A percentile compares a stretch with the other conserved stretches of the same genome.
These are phyloP conservation scores for Trichophyton simii DNA, from an alignment of 2,329 filamentous ascomycete species.

Conservation along the genomic window DNA sequence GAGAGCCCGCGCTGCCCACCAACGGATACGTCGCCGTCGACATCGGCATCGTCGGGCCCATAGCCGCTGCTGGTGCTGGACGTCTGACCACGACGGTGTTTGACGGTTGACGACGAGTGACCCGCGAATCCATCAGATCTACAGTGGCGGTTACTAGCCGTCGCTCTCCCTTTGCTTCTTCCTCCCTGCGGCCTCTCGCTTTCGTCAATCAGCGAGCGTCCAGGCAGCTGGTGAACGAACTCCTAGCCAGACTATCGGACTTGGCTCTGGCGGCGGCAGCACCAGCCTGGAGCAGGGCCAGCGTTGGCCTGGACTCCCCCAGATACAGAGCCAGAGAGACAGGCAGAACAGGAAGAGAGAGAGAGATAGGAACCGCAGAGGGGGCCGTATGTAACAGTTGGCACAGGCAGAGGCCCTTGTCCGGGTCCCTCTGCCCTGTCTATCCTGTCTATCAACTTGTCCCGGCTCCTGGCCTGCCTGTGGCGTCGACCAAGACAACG, in stretches of 20 bases:
- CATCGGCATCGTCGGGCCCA: not conserved
- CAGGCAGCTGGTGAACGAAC: not conserved
- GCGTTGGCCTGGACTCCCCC: too few relatives aligned
- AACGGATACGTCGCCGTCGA: too few relatives aligned
- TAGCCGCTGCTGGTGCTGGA: not conserved
- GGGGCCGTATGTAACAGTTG: slow-evolving; percentile 1
- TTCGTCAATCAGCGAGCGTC: not conserved
- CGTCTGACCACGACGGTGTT: not conserved
- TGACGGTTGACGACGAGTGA: not conserved
- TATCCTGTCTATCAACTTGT: too few relatives aligned
- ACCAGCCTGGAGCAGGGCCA: too few relatives aligned
- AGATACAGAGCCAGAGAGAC: too few relatives aligned
- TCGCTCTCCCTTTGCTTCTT: not conserved
- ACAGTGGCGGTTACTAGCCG: slow-evolving; percentile 2
- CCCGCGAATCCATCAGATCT: not conserved
- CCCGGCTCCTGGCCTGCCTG: not conserved
- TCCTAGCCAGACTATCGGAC: not conserved
- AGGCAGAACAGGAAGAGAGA: not conserved
- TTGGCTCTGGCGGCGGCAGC: not conserved
- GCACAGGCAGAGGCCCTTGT: not conserved
- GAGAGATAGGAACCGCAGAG: not conserved
- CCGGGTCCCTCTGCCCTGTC: not conserved
- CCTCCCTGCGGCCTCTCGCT: not conserved
- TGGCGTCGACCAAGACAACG: not conserved
- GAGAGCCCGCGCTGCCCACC: not conserved